Conservation (phyloP, 345 rosid genomes). For the Erysimum cheiranthoides region DNA sequence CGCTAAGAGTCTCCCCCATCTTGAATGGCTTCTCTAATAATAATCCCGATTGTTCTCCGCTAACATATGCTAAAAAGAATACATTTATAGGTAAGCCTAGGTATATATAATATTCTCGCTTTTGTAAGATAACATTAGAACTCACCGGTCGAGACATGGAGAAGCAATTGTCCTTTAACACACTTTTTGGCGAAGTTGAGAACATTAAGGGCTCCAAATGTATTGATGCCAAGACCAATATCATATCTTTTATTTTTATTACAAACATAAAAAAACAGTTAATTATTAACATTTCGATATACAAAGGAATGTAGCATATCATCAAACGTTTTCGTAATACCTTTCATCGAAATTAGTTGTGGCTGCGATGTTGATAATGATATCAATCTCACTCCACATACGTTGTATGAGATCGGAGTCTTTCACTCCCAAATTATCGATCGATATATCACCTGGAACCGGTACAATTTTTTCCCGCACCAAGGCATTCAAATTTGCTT, state of each 20-base stretch:
- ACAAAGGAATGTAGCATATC: not conserved
- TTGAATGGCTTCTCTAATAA: conserved; percentile 44
- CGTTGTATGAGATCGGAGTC: conserved; percentile 49
- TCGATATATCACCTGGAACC: conserved; percentile 65
- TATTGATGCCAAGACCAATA: conserved; percentile 46
- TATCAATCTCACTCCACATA: conserved; percentile 59
- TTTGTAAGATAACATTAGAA: conserved; percentile 8
- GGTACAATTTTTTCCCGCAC: conserved; percentile 58
- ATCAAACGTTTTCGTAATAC: conserved; percentile 31
- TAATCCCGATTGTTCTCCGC: conserved; percentile 39
- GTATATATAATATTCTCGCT: not conserved
- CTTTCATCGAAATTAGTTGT: conserved; percentile 84
- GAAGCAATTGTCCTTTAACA: conserved; percentile 41
- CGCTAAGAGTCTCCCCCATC: conserved; percentile 45
- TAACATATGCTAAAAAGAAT: conserved; percentile 38
- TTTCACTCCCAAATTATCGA: conserved; percentile 58
- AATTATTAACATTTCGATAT: not conserved
- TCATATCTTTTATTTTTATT: conserved; percentile 35
- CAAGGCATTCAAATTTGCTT: conserved; percentile 47
- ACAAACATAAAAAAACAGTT: not conserved
- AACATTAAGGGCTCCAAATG: conserved; percentile 46
- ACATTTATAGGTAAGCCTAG: conserved; percentile 1
- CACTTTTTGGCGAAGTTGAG: conserved; percentile 48
- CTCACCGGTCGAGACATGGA: conserved; percentile 54
- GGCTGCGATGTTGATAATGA: conserved; percentile 73